phyloP scores from a whole-genome alignment of 208 protist genomes.

The Endotrypanum monterogeii region DNA sequence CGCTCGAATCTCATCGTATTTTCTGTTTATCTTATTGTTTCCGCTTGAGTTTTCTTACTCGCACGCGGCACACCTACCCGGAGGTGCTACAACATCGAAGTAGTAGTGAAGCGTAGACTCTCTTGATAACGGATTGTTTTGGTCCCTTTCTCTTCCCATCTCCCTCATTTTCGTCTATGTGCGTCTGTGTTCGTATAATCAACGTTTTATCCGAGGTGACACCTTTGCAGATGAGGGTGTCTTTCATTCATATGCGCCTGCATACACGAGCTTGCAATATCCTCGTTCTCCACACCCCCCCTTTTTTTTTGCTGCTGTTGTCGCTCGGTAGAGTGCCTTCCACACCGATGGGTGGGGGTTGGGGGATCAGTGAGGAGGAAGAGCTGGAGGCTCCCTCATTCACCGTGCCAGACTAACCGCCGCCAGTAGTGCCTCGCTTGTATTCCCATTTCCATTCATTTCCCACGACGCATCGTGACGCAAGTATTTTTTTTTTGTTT shows the following conservation, averaged over 20 bases:
- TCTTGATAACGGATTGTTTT: background rate
- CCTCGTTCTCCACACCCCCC: background rate
- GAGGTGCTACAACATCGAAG: background rate
- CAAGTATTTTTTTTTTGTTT: background rate
- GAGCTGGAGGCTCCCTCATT: background rate
- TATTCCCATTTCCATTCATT: background rate
- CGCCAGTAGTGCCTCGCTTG: no score
- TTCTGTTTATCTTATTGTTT: background rate
- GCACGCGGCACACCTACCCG: background rate
- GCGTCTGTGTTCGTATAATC: background rate
- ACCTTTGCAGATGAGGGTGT: background rate
- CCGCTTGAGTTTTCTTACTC: background rate
- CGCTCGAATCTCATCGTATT: background rate
- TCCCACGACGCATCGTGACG: background rate
- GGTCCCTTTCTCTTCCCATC: background rate
- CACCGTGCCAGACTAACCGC: background rate
- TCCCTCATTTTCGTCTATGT: background rate
- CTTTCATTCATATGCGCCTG: background rate
- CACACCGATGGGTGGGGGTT: background rate
- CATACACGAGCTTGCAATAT: background rate
- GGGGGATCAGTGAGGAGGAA: background rate
- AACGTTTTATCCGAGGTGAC: background rate
- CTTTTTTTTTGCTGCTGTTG: background rate
- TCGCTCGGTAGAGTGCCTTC: background rate
- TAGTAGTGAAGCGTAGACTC: background rate